These are phyloP conservation scores for Colletotrichum gloeosporioides DNA, from an alignment of 2,329 filamentous ascomycete species.

Conservation along the genomic window DNA sequence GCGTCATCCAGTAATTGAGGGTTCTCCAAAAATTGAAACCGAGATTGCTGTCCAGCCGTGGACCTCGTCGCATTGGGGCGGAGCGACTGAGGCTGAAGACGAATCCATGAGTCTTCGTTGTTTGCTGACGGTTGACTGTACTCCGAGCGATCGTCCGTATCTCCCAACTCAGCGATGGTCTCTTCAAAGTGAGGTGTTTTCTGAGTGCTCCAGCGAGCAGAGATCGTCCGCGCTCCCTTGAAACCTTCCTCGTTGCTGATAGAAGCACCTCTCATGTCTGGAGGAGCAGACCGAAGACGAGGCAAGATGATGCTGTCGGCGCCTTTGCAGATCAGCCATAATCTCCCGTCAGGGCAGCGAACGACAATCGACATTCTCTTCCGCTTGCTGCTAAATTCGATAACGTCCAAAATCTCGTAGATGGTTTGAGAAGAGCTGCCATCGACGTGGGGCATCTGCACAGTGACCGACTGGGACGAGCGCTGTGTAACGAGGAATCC, in stretches of 20 bases:
- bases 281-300: conserved; percentile 70
- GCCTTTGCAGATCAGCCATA: conserved; percentile 88
- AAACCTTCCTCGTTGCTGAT: conserved; percentile 63
- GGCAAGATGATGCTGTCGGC: conserved; percentile 85
- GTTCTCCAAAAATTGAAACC: conserved; percentile 55
- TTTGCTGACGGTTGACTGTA: conserved; percentile 39
- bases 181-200: conserved; percentile 58
- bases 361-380: conserved; percentile 94
- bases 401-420: conserved; percentile 83
- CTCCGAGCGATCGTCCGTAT: conserved; percentile 46
- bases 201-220: conserved; percentile 57
- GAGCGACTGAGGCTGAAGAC: conserved; percentile 30
- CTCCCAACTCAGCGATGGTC: conserved; percentile 57
- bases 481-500: conserved; percentile 80
- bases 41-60: conserved; percentile 57
- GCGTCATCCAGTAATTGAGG: conserved; percentile 54
- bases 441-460: conserved; percentile 47
- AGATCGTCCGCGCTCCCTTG: conserved; percentile 63
- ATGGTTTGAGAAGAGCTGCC: conserved; percentile 54
- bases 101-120: conserved; percentile 51
- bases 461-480: conserved; percentile 70
- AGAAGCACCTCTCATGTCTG: conserved; percentile 78
- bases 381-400: conserved; percentile 87
- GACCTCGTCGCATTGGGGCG: conserved; percentile 32
- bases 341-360: conserved; percentile 79